Evolutionary conservation across 1,284 basidiomycete genomes (phyloP), one percentile per base, ranked within the genome.

Genomic region (Puccinia triticina): DNA sequence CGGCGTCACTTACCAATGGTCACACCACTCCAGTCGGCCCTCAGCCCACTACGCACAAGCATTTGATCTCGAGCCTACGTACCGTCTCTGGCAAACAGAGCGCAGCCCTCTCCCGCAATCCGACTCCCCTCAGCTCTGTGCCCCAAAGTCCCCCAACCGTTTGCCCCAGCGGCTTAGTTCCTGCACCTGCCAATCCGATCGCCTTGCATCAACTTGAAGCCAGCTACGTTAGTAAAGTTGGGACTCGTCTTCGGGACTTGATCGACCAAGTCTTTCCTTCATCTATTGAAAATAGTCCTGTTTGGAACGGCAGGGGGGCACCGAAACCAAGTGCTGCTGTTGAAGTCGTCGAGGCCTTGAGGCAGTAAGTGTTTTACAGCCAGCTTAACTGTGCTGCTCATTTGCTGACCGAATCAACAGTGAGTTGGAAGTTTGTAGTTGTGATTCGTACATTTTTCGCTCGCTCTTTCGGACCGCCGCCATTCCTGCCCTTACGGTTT

Each of bases 211-310:
- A 72, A 80, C 40, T 80, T 0, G 78, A 80, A 61, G 78, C 78
- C 59, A 80, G 78, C 34, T 80, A 80, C 59, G 69, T 80, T 21
- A 80, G 78, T 26, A 80, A 80, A 71, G 78, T 80, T 23, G 78
- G 67, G 2, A 73, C 78, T 80, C 66, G 78, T 71, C 50, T 80
- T 32, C 66, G 57, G 18, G 69, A 73, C 50, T 69, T 80, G 46
- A 71, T 80, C 21, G 69, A 72, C 26, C 67, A 80, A 71, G 78
- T 80, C 55, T 80, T 80, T 46, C 78, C 78, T 5, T 80, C 78
- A 2, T 48, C 50, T 16, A 26, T 73, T 48, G 78, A 80, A 40
- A 80, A 80, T 46, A 55, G 78, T 32, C 55, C 72, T 16, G 69
- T 32, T 23, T 80, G 78, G 64, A 80, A 55, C 43, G 78, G 67